Evolutionary conservation across 1,284 basidiomycete species (phyloP).

Genomic region (Porodaedalea pini): DNA sequence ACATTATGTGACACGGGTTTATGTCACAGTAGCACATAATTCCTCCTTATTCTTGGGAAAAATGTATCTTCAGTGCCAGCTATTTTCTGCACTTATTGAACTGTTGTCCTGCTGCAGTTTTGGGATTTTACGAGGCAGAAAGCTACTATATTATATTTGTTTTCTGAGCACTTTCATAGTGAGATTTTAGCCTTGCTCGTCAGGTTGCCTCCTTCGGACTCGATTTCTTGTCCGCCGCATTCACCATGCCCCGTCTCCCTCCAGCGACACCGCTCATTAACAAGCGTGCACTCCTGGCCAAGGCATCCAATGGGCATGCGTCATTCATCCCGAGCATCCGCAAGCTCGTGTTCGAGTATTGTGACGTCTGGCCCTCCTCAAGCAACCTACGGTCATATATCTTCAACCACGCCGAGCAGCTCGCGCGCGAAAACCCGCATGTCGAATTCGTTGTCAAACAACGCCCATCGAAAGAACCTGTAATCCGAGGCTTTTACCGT

Average conservation of each 20-base stretch:
- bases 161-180: too few relatives aligned
- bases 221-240: neutral
- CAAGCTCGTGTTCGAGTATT: conserved; percentile 82
- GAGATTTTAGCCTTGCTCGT: neutral
- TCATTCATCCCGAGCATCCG: conserved; percentile 71
- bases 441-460: conserved; percentile 78
- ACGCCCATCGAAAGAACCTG: conserved; percentile 67
- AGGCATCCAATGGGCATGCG: conserved; percentile 65
- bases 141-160: neutral
- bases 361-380: conserved; percentile 76
- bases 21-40: neutral
- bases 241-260: conserved; percentile 35
- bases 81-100: too few relatives aligned
- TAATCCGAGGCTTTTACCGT: conserved; percentile 77
- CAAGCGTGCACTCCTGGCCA: conserved; percentile 57
- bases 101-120: neutral
- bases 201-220: neutral
- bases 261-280: conserved; percentile 40
- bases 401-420: conserved; percentile 52
- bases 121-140: neutral
- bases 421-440: conserved; percentile 71
- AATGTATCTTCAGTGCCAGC: too few relatives aligned
- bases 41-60: conserved; percentile 1
- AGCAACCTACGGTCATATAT: conserved; percentile 66
- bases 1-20: neutral